Evolutionary conservation across 768 basidiomycete genomes (phyloP).

Genomic region (Sporobolomyces roseus): DNA sequence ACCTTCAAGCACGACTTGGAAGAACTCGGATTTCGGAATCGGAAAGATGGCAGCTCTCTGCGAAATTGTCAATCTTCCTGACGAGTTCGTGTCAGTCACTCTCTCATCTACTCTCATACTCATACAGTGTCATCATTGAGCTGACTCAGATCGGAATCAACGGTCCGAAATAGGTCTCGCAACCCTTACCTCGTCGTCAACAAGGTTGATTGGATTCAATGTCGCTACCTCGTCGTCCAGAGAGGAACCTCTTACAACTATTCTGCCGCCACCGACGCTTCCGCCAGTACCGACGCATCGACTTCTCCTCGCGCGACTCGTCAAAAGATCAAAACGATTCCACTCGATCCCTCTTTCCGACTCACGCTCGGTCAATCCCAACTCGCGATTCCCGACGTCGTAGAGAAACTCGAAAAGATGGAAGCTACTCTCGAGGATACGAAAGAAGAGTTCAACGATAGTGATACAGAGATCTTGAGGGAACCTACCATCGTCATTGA

Average conservation of each 20-base stretch:
- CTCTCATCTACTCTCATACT: not conserved
- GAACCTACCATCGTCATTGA: conserved; percentile 14
- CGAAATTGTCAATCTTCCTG: conserved; percentile 64
- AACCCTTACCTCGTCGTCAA: conserved; percentile 60
- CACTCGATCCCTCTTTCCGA: conserved; percentile 55
- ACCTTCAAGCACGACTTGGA: conserved; percentile 47
- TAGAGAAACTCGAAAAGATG: conserved; percentile 57
- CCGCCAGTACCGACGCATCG: not conserved
- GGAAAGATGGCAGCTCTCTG: conserved; percentile 59
- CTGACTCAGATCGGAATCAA: no score
- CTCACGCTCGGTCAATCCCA: conserved; percentile 49
- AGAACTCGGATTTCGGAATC: conserved; percentile 57
- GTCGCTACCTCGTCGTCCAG: conserved; percentile 62
- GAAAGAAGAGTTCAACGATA: conserved; percentile 32
- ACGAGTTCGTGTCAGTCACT: conserved; percentile 58
- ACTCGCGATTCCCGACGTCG: conserved; percentile 61
- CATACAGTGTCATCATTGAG: not conserved
- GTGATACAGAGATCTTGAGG: conserved; percentile 33
- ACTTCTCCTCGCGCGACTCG: not conserved
- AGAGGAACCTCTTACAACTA: not conserved
- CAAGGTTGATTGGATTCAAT: conserved; percentile 64
- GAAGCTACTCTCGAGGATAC: conserved; percentile 43
- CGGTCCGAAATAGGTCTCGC: conserved; percentile 15
- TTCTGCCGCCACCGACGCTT: not conserved
- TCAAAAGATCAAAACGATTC: conserved; percentile 15